These are phyloP conservation scores for Nitzschia palea DNA, from an alignment of 108 stramenopile genomes.

Conservation along the genomic window DNA sequence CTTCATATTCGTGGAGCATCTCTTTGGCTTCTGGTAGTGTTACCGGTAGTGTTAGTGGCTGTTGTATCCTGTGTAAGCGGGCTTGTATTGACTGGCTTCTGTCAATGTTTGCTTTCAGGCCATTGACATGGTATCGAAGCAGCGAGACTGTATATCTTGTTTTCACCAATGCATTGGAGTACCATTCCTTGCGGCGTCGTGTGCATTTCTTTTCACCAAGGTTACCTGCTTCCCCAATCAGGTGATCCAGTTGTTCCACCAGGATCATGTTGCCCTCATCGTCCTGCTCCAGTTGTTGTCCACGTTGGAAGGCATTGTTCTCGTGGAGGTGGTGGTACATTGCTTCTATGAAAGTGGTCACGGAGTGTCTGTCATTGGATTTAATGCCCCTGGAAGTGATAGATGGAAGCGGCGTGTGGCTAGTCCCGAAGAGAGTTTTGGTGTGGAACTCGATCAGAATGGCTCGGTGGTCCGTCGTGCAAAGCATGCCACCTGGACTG, in stretches of 20 bases:
- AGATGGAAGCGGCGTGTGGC: neutral
- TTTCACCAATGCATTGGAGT: too few relatives aligned
- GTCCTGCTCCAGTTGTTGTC: neutral
- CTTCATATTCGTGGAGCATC: neutral
- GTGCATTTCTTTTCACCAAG: neutral
- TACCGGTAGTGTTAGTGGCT: too few relatives aligned
- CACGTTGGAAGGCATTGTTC: neutral
- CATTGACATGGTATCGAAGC: too few relatives aligned
- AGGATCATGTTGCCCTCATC: too few relatives aligned
- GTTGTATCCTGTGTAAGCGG: neutral
- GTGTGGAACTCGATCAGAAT: slow-evolving; percentile 4
- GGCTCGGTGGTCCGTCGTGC: too few relatives aligned
- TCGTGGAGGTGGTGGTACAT: neutral
- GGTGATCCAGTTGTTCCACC: too few relatives aligned
- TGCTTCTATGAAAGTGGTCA: neutral
- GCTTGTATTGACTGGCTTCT: neutral
- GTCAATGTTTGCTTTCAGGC: too few relatives aligned
- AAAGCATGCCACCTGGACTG: too few relatives aligned
- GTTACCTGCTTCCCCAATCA: neutral
- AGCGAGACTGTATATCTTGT: too few relatives aligned
- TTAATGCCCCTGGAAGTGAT: neutral
- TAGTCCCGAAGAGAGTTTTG: neutral
- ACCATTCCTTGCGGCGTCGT: neutral
- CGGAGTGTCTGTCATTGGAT: neutral
- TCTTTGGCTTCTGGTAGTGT: too few relatives aligned